Evolutionary conservation across 768 basidiomycete genomes (phyloP).

Genomic region (Cystobasidium tubakii): DNA sequence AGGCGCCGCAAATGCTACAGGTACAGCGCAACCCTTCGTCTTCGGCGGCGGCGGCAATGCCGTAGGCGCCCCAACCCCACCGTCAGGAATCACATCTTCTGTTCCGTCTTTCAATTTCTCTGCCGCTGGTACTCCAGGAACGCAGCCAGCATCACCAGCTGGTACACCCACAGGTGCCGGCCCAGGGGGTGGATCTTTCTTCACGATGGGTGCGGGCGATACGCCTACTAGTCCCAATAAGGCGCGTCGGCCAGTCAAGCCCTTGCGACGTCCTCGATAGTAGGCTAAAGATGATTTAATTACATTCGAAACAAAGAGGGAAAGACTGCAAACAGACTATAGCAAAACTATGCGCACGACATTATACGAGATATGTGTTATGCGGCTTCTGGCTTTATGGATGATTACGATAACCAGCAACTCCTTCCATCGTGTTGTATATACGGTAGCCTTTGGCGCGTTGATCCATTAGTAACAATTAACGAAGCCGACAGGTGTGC

Average conservation of each 20-base stretch:
- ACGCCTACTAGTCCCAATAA: constrained; percentile 18
- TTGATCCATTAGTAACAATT: no score
- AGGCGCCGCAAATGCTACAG: not conserved
- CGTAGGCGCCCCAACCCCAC: not conserved
- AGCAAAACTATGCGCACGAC: no score
- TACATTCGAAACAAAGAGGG: no score
- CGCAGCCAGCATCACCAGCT: constrained; percentile 3
- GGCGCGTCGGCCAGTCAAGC: constrained; percentile 16
- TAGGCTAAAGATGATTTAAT: no score
- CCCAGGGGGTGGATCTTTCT: not conserved
- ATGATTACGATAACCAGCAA: no score
- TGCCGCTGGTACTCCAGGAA: not conserved
- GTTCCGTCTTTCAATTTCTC: constrained; percentile 14
- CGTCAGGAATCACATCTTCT: not conserved
- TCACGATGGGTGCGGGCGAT: constrained; percentile 14
- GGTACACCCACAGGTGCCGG: not conserved
- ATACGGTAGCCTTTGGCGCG: no score
- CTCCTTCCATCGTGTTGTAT: no score
- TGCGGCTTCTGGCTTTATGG: no score
- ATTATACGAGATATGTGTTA: no score
- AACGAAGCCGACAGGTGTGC: no score
- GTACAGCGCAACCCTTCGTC: not conserved
- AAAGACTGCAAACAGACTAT: no score
- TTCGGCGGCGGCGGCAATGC: not conserved
- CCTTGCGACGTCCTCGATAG: not conserved